phyloP scores from a whole-genome alignment of 2,329 filamentous ascomycete species.

The Fusarium sp. region DNA sequence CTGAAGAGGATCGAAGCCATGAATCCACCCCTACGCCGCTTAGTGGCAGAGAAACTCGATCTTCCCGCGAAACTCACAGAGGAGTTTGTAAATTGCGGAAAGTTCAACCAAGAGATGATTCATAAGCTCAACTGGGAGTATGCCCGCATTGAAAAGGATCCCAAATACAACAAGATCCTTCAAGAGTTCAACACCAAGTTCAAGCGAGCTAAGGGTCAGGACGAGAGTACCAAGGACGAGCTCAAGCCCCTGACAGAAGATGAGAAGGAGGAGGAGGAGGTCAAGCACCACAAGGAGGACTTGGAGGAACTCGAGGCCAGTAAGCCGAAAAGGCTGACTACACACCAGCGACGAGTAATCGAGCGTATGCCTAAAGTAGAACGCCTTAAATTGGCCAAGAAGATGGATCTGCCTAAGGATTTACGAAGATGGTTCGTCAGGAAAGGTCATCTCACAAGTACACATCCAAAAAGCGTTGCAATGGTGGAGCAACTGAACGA shows the following conservation, averaged over 20 bases:
- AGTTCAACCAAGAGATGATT: not conserved
- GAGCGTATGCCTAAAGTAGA: not conserved
- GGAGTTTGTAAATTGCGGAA: not conserved
- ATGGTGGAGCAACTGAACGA: not conserved
- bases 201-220: not conserved
- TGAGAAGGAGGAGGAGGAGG: not conserved
- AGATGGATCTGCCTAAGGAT: not conserved
- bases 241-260: not conserved
- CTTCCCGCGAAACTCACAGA: not conserved
- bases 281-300: not conserved
- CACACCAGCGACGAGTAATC: not conserved
- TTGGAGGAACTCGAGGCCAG: not conserved
- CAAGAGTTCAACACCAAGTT: not conserved
- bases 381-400: not conserved
- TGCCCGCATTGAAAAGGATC: not conserved
- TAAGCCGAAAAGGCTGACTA: not conserved
- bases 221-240: not conserved
- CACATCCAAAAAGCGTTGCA: too few relatives aligned
- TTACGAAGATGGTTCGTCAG: not conserved
- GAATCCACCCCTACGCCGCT: not conserved
- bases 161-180: not conserved
- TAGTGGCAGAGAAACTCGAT: not conserved
- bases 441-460: too few relatives aligned
- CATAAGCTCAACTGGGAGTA: conserved; percentile 4
- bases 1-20: not conserved